phyloP scores from a whole-genome alignment of 2,329 filamentous ascomycete genomes.

The Aquanectria penicillioides region DNA sequence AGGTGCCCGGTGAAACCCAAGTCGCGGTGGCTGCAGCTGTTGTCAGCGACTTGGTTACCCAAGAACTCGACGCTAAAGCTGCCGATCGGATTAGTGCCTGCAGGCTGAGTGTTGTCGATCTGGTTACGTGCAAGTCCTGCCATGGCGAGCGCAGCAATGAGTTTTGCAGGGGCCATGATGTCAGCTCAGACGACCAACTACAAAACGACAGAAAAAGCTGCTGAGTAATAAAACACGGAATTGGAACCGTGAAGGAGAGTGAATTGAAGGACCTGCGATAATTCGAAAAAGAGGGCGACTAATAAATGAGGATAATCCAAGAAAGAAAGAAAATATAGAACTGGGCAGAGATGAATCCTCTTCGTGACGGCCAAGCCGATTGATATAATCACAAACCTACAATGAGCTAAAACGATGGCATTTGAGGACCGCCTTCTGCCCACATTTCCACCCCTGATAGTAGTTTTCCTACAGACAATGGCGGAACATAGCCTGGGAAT shows the following conservation, averaged over 20 bases:
- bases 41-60: conserved; percentile 49
- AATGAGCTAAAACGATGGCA: too few relatives aligned
- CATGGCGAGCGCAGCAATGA: conserved; percentile 5
- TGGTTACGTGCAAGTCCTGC: not conserved
- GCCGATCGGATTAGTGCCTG: conserved; percentile 48
- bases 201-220: too few relatives aligned
- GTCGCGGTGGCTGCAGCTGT: conserved; percentile 51
- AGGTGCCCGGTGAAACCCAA: conserved; percentile 50
- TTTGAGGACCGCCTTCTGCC: not conserved
- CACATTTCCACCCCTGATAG: too few relatives aligned
- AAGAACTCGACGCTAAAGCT: conserved; percentile 42
- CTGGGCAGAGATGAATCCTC: too few relatives aligned
- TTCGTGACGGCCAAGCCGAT: too few relatives aligned
- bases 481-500: not conserved
- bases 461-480: too few relatives aligned
- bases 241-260: not conserved
- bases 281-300: not conserved
- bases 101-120: conserved; percentile 50
- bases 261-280: not conserved
- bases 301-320: not conserved
- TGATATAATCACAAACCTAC: too few relatives aligned
- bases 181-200: too few relatives aligned
- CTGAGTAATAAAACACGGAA: not conserved
- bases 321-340: not conserved
- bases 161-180: not conserved